Conservation (phyloP, 495 filamentous ascomycete species). For the Rhypophila decipiens region DNA sequence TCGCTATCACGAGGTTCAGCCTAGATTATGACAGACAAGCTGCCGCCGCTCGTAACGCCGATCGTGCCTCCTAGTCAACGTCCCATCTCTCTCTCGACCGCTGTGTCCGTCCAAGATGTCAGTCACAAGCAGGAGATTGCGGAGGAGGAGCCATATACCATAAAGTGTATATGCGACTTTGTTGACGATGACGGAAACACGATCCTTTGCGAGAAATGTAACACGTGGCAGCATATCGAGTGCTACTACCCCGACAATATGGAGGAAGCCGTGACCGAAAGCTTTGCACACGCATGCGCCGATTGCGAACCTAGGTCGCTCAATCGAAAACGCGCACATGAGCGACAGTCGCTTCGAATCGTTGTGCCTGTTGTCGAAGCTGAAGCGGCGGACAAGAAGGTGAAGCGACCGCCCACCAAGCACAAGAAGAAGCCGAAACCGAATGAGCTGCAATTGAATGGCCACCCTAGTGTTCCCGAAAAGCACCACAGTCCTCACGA, state of each 20-base stretch:
- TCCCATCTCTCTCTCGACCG: conserved; percentile 44
- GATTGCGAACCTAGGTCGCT: conserved; percentile 74
- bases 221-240: conserved; percentile 96
- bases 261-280: conserved; percentile 62
- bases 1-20: conserved; percentile 52
- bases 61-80: conserved; percentile 47
- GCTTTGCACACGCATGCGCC: conserved; percentile 70
- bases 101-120: conserved; percentile 48
- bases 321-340: conserved; percentile 64
- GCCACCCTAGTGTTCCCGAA: conserved; percentile 30
- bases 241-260: conserved; percentile 78
- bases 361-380: conserved; percentile 48
- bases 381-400: conserved; percentile 49
- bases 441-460: conserved; percentile 46
- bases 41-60: conserved; percentile 54
- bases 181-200: conserved; percentile 94
- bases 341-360: conserved; percentile 43
- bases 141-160: conserved; percentile 89
- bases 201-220: conserved; percentile 90
- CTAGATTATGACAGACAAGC: conserved; percentile 94
- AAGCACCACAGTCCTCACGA: conserved; percentile 31
- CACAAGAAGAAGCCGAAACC: conserved; percentile 67
- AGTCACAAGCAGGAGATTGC: conserved; percentile 45
- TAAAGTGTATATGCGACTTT: conserved; percentile 94
- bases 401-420: conserved; percentile 64